Conservation (phyloP, 1,284 basidiomycete genomes). For the Cryptococcus sp. region DNA sequence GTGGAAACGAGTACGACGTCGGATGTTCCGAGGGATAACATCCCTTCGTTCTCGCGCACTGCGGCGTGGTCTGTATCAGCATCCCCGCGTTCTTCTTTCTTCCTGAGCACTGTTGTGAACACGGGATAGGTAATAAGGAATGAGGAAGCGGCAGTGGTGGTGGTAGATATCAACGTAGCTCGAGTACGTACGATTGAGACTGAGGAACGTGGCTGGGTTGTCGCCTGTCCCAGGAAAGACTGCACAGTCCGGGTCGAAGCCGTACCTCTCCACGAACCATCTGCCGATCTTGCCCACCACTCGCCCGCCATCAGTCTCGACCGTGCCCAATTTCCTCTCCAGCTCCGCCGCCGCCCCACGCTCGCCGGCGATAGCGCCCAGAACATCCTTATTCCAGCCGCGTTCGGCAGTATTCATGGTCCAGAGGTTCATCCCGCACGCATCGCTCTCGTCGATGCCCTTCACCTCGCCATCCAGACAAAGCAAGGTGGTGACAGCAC, state of each 20-base stretch:
- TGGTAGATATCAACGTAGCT: background rate
- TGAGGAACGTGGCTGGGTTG: conserved; percentile 84
- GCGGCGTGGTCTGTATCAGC: conserved; percentile 19
- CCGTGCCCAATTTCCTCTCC: conserved; percentile 68
- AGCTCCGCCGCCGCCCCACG: conserved; percentile 66
- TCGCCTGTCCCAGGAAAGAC: conserved; percentile 88
- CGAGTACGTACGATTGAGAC: conserved; percentile 57
- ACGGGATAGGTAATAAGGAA: no score
- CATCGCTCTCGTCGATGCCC: conserved; percentile 61
- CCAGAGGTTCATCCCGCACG: conserved; percentile 85
- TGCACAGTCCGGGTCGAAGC: conserved; percentile 72
- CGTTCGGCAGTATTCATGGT: conserved; percentile 67
- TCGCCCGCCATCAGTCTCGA: conserved; percentile 73
- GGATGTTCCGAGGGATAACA: conserved; percentile 87
- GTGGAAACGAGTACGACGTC: conserved; percentile 81
- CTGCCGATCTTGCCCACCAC: conserved; percentile 65
- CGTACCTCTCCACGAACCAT: conserved; percentile 77
- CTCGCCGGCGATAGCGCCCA: conserved; percentile 55
- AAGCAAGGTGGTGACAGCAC: conserved; percentile 79
- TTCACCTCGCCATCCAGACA: conserved; percentile 55
- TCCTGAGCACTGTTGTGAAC: conserved; percentile 1
- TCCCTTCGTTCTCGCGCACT: conserved; percentile 69
- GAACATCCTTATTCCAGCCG: conserved; percentile 67
- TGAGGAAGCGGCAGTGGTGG: no score
- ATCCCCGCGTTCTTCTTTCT: background rate